Conservation (phyloP, 1,139 yeast species). For the Pichia sp. region DNA sequence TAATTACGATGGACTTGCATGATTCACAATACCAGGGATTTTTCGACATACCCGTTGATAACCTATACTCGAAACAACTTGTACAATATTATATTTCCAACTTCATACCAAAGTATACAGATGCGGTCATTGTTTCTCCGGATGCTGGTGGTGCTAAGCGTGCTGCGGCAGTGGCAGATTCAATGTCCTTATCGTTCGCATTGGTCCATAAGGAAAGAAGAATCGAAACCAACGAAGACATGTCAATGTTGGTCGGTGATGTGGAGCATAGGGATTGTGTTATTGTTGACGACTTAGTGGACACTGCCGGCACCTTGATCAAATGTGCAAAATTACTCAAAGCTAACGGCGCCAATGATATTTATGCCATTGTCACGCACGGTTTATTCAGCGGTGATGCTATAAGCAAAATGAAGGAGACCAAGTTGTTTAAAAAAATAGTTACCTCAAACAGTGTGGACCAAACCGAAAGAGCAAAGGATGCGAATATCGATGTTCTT, state of each 20-base stretch:
- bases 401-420: conserved; percentile 58
- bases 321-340: conserved; percentile 87
- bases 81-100: conserved; percentile 75
- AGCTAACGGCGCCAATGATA: conserved; percentile 86
- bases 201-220: conserved; percentile 93
- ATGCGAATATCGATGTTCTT: conserved; percentile 65
- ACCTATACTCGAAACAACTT: conserved; percentile 79
- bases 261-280: conserved; percentile 81
- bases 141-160: conserved; percentile 98
- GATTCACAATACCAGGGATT: conserved; percentile 95
- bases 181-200: conserved; percentile 85
- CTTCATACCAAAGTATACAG: conserved; percentile 65
- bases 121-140: conserved; percentile 87
- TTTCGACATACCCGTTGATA: conserved; percentile 89
- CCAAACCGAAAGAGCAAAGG: conserved; percentile 54
- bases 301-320: conserved; percentile 87
- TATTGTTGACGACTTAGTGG: conserved; percentile 87
- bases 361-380: conserved; percentile 87
- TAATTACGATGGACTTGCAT: conserved; percentile 96
- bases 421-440: conserved; percentile 68
- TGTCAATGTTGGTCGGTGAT: conserved; percentile 81
- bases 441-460: conserved; percentile 94
- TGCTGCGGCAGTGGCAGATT: conserved; percentile 91
- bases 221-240: conserved; percentile 35
- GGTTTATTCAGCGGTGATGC: conserved; percentile 95